Evolutionary conservation across 2,329 filamentous ascomycete species (phyloP), one percentile per base, ranked within the genome.

Genomic region (Ophiognomonia clavigignenti-juglandacearum): DNA sequence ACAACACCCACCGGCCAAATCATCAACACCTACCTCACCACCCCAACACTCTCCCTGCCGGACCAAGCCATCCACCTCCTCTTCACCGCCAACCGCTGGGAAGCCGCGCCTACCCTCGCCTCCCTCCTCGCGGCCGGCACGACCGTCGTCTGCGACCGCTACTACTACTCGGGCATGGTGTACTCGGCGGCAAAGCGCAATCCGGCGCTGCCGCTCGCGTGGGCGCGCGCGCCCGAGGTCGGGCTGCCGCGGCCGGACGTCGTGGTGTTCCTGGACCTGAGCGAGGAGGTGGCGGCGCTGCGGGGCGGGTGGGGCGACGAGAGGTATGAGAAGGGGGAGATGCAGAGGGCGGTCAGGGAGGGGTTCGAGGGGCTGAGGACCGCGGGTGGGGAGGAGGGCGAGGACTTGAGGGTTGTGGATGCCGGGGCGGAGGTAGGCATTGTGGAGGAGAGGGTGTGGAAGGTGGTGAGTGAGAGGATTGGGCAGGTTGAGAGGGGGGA

Each of bases 81-180:
- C 18, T 96, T 96, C 66, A 89, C 85, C 50, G 89, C 91, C 9
- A 96, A 96, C 63, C 78, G 91, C 39, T 96, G 91, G 91, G 91
- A 96, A 55, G 73, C 76, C 45, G 74, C 67, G 71, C 78, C 68
- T 55, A 67, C 67, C 41, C 83, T 84, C 38, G 60, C 71, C 16
- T 47, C 66, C 1, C 69, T 78, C 6, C 65, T 96, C 6, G 68
- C 72, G 1, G 64, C 72, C 1, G 91, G 92, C 8, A 83, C 75
- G 18, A 93, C 82, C 0, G 76, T 98, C 26, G 73, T 98, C 32
- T 83, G 92, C 56, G 93, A 98, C 66, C 83, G 93, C 39, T 98
- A 97, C 70, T 95, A 95, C 64, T 92, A 96, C 71, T 93, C 87
- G 18, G 93, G 93, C 45, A 87, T 91, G 48, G 89, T 96, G 41